phyloP scores from a whole-genome alignment of 345 rosid species.

The Eucalyptus caleyi region DNA sequence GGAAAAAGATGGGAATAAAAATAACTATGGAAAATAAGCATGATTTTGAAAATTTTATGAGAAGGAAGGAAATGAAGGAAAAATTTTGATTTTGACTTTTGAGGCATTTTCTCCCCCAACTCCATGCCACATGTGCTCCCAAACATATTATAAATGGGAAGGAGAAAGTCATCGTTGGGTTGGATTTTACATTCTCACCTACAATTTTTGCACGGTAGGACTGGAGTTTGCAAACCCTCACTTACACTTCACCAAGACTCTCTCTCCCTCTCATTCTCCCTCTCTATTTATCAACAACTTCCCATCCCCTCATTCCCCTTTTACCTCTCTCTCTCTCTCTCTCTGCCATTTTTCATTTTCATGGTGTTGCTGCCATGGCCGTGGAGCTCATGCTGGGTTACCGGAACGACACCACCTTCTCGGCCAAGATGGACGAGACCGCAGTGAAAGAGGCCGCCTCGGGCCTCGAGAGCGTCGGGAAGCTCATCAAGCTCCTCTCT shows the following conservation, averaged over 20 bases:
- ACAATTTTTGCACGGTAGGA: background rate
- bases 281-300: slow-evolving; percentile 21
- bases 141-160: background rate
- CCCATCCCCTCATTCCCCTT: background rate
- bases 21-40: background rate
- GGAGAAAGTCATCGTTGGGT: background rate
- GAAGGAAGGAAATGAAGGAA: background rate
- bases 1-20: background rate
- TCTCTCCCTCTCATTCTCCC: background rate
- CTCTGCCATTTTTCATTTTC: background rate
- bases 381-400: slow-evolving; percentile 36
- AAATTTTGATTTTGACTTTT: background rate
- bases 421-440: slow-evolving; percentile 31
- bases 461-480: slow-evolving; percentile 71
- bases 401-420: slow-evolving; percentile 15
- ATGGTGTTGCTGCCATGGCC: slow-evolving; percentile 29
- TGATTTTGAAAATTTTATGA: background rate
- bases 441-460: slow-evolving; percentile 81
- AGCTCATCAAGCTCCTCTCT: slow-evolving; percentile 61
- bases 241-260: background rate
- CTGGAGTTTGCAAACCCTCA: background rate
- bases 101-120: background rate
- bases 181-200: background rate
- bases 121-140: background rate
- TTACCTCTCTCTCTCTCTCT: background rate